phyloP scores from a whole-genome alignment of 306 rosid species.

The Coriaria nepalensis region DNA sequence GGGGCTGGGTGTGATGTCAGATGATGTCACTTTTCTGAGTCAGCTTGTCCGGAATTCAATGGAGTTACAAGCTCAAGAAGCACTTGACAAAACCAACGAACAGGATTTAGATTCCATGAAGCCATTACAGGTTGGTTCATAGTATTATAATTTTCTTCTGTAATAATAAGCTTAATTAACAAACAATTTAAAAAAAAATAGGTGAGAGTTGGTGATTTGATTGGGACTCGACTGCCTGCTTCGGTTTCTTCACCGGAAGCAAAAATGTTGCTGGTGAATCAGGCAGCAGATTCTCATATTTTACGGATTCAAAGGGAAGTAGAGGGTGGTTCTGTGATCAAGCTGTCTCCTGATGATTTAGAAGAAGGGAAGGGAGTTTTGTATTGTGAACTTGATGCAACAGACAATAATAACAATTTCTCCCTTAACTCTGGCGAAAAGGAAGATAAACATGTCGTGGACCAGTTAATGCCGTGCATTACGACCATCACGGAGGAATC shows the following conservation, averaged over 20 bases:
- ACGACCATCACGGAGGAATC: conserved; percentile 14
- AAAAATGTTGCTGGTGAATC: conserved; percentile 25
- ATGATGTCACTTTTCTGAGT: conserved; percentile 80
- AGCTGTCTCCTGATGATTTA: conserved; percentile 19
- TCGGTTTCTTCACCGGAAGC: conserved; percentile 21
- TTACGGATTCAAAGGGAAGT: conserved; percentile 20
- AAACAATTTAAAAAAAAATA: conserved; percentile 3
- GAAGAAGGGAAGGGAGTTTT: conserved; percentile 45
- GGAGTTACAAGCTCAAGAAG: conserved; percentile 85
- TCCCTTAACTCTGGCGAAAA: conserved; percentile 11
- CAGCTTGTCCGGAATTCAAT: conserved; percentile 76
- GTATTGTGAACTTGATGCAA: conserved; percentile 24
- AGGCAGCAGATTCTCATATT: conserved; percentile 26
- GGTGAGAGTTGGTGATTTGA: conserved; percentile 63
- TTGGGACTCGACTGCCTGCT: conserved; percentile 16
- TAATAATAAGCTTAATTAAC: too few relatives aligned
- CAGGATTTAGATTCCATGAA: conserved; percentile 44
- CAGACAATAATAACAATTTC: conserved; percentile 30
- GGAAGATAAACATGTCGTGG: conserved; percentile 8
- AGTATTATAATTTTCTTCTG: neutral
- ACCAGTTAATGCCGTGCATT: conserved; percentile 6
- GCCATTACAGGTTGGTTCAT: conserved; percentile 68
- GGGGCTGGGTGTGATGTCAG: conserved; percentile 96
- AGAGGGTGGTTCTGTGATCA: conserved; percentile 20
- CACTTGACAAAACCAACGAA: conserved; percentile 25